These are phyloP conservation scores for Noccaea bulbosa DNA, from an alignment of 345 rosid species.

Conservation along the genomic window DNA sequence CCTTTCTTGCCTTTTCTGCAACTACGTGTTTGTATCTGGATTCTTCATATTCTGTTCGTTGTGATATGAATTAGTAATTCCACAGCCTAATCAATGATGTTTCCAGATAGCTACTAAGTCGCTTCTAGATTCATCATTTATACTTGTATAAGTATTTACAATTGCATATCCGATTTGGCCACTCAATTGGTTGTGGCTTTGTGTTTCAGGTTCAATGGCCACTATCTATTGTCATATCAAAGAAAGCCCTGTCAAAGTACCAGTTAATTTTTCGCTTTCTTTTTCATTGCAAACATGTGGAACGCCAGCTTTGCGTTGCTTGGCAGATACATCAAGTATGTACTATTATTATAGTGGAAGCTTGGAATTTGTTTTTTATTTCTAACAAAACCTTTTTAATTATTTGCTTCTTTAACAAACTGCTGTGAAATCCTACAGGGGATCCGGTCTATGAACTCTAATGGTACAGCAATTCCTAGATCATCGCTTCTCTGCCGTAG, in stretches of 20 bases:
- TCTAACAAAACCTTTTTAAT: slow-evolving; percentile 8
- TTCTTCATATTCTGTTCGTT: not conserved
- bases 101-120: not conserved
- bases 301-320: slow-evolving; percentile 93
- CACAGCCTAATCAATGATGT: not conserved
- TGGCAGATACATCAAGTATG: slow-evolving; percentile 99
- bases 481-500: slow-evolving; percentile 96
- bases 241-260: slow-evolving; percentile 85
- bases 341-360: slow-evolving; percentile 18
- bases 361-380: not conserved
- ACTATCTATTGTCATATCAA: slow-evolving; percentile 87
- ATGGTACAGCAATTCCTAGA: slow-evolving; percentile 82
- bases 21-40: not conserved
- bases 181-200: slow-evolving; percentile 35
- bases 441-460: slow-evolving; percentile 67
- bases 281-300: slow-evolving; percentile 93
- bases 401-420: slow-evolving; percentile 37
- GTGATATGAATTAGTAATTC: not conserved
- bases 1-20: slow-evolving; percentile 18
- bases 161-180: not conserved
- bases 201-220: slow-evolving; percentile 92
- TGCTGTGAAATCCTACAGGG: slow-evolving; percentile 56
- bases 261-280: slow-evolving; percentile 90
- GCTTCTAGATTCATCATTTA: slow-evolving; percentile 4
- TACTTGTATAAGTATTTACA: not conserved